Conservation (phyloP, 202 grass and related monocot species). For the Elaeis oleifera region DNA sequence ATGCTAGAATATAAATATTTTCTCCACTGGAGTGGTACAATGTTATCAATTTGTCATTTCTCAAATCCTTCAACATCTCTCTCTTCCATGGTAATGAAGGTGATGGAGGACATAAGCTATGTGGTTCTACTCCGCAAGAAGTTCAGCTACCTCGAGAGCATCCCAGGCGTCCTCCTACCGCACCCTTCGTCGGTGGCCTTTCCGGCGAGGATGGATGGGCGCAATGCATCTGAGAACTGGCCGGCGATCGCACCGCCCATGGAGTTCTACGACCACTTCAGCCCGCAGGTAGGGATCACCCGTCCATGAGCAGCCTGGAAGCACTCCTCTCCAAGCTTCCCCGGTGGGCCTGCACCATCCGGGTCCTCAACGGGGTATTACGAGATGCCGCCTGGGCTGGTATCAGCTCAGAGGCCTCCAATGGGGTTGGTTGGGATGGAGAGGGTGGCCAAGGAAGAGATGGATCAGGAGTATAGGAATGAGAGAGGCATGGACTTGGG, state of each 20-base stretch:
- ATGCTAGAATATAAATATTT: no score
- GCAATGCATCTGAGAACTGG: background rate
- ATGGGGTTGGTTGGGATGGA: background rate
- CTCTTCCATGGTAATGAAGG: constrained; percentile 29
- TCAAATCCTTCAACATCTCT: no score
- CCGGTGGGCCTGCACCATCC: constrained; percentile 37
- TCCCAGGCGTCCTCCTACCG: constrained; percentile 78
- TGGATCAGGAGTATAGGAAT: constrained; percentile 15
- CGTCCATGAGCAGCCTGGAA: constrained; percentile 91
- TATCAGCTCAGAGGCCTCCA: background rate
- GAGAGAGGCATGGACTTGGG: constrained; percentile 12
- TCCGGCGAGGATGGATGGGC: constrained; percentile 18
- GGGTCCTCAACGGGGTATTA: background rate
- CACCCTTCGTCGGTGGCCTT: constrained; percentile 62
- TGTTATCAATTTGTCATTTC: no score
- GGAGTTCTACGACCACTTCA: constrained; percentile 65
- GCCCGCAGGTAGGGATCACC: constrained; percentile 42
- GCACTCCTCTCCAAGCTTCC: constrained; percentile 85
- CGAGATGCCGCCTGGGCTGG: constrained; percentile 5
- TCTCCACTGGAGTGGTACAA: no score
- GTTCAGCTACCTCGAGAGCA: constrained; percentile 83
- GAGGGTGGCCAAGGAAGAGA: constrained; percentile 23
- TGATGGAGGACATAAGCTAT: constrained; percentile 79
- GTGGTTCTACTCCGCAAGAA: constrained; percentile 69
- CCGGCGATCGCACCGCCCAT: constrained; percentile 16